Percentiles rank a stretch among this genome's conserved stretches.
phyloP scores from a whole-genome alignment of 2,329 filamentous ascomycete genomes.

The Aureobasidium sp. region DNA sequence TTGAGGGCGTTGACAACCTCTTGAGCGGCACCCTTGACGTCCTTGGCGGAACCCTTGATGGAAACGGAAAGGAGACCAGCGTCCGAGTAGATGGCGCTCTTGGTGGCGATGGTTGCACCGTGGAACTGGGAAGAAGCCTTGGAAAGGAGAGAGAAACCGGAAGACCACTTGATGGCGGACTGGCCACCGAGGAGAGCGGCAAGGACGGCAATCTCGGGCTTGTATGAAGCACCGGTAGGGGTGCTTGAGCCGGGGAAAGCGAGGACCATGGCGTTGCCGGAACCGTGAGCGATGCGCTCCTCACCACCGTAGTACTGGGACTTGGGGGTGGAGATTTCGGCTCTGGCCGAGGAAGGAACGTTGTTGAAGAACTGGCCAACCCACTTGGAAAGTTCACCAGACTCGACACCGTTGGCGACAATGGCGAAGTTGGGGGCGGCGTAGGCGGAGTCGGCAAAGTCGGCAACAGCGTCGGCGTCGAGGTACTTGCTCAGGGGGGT shows the following conservation, averaged over 20 bases:
- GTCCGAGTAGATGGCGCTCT: conserved; percentile 83
- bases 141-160: conserved; percentile 82
- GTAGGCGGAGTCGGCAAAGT: conserved; percentile 72
- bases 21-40: conserved; percentile 64
- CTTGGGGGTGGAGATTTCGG: conserved; percentile 50
- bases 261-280: conserved; percentile 76
- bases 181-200: conserved; percentile 82
- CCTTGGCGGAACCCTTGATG: conserved; percentile 63
- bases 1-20: conserved; percentile 75
- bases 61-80: conserved; percentile 82
- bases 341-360: conserved; percentile 45
- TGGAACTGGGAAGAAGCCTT: conserved; percentile 63
- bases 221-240: conserved; percentile 62
- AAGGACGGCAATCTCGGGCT: conserved; percentile 83
- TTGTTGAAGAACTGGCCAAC: conserved; percentile 83
- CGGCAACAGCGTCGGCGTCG: conserved; percentile 62
- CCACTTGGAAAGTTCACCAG: conserved; percentile 75
- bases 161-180: conserved; percentile 88
- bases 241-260: conserved; percentile 87
- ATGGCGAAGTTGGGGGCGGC: conserved; percentile 85
- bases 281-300: conserved; percentile 70
- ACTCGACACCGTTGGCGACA: conserved; percentile 77
- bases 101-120: conserved; percentile 60
- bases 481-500: conserved; percentile 72
- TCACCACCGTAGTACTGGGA: conserved; percentile 92